Evolutionary conservation across 306 rosid genomes (phyloP), one percentile per base, ranked within the genome.

Genomic region (Quercus suber): DNA sequence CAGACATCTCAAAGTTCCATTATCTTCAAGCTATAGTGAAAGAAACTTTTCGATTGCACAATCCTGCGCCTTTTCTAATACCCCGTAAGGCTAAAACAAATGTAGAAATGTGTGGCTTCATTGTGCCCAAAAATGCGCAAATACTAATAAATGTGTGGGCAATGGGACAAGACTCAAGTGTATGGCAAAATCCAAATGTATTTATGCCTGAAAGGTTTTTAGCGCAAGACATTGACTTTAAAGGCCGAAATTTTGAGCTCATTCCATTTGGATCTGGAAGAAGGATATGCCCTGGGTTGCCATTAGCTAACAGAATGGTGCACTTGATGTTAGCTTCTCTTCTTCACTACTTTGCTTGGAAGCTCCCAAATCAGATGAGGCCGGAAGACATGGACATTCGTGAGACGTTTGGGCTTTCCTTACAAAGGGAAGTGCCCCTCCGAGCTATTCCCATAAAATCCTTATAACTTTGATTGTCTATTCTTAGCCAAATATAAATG

Each of bases 151-250:
- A 82, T 49, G 51, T 69, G 2, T 86, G 84, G 89, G 49, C 82
- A 3, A 82, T 80, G 3, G 84, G 86, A 23, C 7, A 74, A 17
- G 82, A 86, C 27, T 56, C 84, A 19, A 70, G 63, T 2, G 5
- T 73, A 45, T 82, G 82, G 89, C 21, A 11, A n/a, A 64, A 79
- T 0, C 82, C 89, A 70, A 25, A 43, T 69, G 4, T 7, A 41
- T 86, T 86, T 73, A 28, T 12, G 18, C 86, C 80, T 0, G 80
- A 76, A 69, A 85, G 82, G 20, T 85, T 85, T 45, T 31, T 85
- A 28, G 10, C 2, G 13, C 37, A 45, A 19, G 55, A 35, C 30
- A 5, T 57, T 3, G 77, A 74, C 33, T 74, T 25, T 21, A 35
- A 31, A 30, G 68, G 77, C 20, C 14, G 1, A 5, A 53, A 74